Evolutionary conservation across 495 filamentous ascomycete species (phyloP).

Genomic region (Penicillium lagena): DNA sequence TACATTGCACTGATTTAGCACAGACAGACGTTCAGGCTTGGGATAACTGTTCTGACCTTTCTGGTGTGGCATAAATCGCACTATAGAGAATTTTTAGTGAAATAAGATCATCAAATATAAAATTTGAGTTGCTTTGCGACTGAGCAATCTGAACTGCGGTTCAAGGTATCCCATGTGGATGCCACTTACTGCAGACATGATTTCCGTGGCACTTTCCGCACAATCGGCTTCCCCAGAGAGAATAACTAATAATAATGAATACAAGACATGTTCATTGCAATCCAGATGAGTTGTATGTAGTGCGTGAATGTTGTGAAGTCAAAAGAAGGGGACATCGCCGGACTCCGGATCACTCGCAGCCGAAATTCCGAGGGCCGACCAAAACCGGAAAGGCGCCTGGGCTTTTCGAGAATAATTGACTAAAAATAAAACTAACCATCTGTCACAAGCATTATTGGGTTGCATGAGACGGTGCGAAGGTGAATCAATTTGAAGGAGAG

Average conservation of each 20-base stretch:
- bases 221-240: too few relatives aligned
- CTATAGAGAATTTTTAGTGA: conserved; percentile 5
- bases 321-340: not conserved
- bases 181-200: conserved; percentile 17
- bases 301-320: not conserved
- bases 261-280: too few relatives aligned
- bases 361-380: not conserved
- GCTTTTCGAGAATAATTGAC: too few relatives aligned
- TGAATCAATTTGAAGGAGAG: too few relatives aligned
- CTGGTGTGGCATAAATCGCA: conserved; percentile 23
- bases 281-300: too few relatives aligned
- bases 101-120: too few relatives aligned
- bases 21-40: not conserved
- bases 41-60: conserved; percentile 12
- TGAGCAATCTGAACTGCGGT: not conserved
- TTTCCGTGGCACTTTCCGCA: not conserved
- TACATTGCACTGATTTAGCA: conserved; percentile 1
- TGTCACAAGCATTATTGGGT: too few relatives aligned
- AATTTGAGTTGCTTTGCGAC: too few relatives aligned
- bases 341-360: not conserved
- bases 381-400: not conserved
- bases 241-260: too few relatives aligned
- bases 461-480: too few relatives aligned
- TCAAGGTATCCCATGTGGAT: not conserved
- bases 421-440: too few relatives aligned